Conservation (phyloP, 2,329 filamentous ascomycete genomes). For the Colletotrichum noveboracense region DNA sequence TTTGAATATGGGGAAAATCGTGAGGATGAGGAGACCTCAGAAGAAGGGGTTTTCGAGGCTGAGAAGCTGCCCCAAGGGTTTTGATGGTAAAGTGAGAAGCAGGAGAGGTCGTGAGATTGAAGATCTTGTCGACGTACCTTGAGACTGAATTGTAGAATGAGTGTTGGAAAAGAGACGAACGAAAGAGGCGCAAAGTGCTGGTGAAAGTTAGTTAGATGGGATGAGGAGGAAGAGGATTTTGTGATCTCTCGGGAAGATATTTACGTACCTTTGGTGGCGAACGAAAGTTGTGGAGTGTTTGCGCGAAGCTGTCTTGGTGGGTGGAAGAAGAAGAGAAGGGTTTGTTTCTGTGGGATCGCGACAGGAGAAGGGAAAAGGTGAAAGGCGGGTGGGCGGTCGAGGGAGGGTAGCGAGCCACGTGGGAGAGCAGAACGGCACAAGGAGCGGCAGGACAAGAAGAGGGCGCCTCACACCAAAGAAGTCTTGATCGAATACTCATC, state of each 20-base stretch:
- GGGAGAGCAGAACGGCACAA: not conserved
- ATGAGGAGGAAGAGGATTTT: not conserved
- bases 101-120: not conserved
- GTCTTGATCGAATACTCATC: not conserved
- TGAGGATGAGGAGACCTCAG: not conserved
- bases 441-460: not conserved
- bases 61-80: not conserved
- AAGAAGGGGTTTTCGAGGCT: not conserved
- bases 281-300: not conserved
- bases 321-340: not conserved
- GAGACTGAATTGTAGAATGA: not conserved
- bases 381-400: not conserved
- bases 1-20: not conserved
- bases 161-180: not conserved
- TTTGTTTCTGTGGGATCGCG: not conserved
- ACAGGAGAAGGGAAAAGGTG: not conserved
- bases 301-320: not conserved
- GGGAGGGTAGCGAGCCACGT: not conserved
- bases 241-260: not conserved
- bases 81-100: not conserved
- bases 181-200: slow-evolving; percentile 1
- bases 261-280: not conserved
- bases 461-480: not conserved
- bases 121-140: not conserved
- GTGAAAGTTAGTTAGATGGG: not conserved